Evolutionary conservation across 2,329 filamentous ascomycete genomes (phyloP).

Genomic region (Xylariales sp.): DNA sequence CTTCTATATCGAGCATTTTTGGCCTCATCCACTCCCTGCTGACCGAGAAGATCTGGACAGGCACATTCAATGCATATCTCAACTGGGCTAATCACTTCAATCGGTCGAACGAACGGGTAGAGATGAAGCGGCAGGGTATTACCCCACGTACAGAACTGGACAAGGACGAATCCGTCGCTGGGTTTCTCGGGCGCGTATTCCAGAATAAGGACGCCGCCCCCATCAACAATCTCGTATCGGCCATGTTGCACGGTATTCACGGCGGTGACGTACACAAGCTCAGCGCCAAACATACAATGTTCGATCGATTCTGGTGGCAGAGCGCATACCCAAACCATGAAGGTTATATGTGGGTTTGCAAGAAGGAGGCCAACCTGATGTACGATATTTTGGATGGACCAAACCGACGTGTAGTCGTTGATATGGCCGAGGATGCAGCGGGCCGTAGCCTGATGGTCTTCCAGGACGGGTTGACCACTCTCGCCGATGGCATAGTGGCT

Average conservation of each 20-base stretch:
- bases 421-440: slow-evolving; percentile 26
- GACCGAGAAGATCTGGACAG: slow-evolving; percentile 21
- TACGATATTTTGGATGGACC: slow-evolving; percentile 17
- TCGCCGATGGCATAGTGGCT: slow-evolving; percentile 50
- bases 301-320: slow-evolving; percentile 46
- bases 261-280: slow-evolving; percentile 82
- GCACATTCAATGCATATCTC: slow-evolving; percentile 6
- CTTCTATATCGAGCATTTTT: slow-evolving; percentile 10
- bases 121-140: slow-evolving; percentile 5
- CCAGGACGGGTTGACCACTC: slow-evolving; percentile 56
- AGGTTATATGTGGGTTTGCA: slow-evolving; percentile 6
- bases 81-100: slow-evolving; percentile 3
- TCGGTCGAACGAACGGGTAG: background rate
- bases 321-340: background rate
- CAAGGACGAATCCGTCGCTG: slow-evolving; percentile 67
- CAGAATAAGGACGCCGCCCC: slow-evolving; percentile 38
- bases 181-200: slow-evolving; percentile 56
- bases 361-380: slow-evolving; percentile 15
- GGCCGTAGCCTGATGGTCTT: slow-evolving; percentile 42
- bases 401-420: slow-evolving; percentile 13
- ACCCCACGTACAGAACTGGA: slow-evolving; percentile 20
- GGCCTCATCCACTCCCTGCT: slow-evolving; percentile 9
- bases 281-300: slow-evolving; percentile 63
- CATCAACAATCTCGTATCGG: slow-evolving; percentile 72
- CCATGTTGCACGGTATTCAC: slow-evolving; percentile 81